These are phyloP conservation scores for Mycena citricolor DNA, from an alignment of 1,284 basidiomycete genomes.

Conservation along the genomic window DNA sequence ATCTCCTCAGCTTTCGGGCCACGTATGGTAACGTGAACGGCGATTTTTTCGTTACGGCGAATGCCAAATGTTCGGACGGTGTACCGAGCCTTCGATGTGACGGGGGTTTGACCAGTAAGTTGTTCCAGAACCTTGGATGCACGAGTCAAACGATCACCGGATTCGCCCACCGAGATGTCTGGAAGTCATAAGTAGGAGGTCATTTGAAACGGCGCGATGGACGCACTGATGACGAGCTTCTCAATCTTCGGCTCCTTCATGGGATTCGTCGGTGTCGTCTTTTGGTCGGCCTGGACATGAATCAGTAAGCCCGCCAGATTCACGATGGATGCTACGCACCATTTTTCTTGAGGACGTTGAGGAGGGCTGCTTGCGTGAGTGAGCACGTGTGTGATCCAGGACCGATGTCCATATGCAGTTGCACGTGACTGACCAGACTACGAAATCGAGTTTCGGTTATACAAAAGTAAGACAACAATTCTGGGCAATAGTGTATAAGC, in stretches of 20 bases:
- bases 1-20: constrained; percentile 99
- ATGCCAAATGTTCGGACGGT: constrained; percentile 99
- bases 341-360: constrained; percentile 16
- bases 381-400: neutral
- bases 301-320: neutral
- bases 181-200: constrained; percentile 12
- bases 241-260: constrained; percentile 98
- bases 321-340: constrained; percentile 3
- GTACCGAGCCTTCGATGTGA: constrained; percentile 99
- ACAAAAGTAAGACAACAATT: too few relatives aligned
- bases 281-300: constrained; percentile 76
- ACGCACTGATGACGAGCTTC: constrained; percentile 99
- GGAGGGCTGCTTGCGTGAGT: constrained; percentile 1
- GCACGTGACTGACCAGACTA: constrained; percentile 6
- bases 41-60: constrained; percentile 99
- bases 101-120: constrained; percentile 98
- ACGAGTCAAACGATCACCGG: constrained; percentile 98
- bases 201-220: constrained; percentile 8
- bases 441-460: too few relatives aligned
- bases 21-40: constrained; percentile 98
- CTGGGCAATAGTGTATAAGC: too few relatives aligned
- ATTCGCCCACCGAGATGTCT: constrained; percentile 99
- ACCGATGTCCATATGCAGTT: too few relatives aligned
- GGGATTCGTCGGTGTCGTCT: constrained; percentile 85
- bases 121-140: constrained; percentile 99